Conservation (phyloP, 805 yeast species). For the Wickerhamomyces sydowiorum region DNA sequence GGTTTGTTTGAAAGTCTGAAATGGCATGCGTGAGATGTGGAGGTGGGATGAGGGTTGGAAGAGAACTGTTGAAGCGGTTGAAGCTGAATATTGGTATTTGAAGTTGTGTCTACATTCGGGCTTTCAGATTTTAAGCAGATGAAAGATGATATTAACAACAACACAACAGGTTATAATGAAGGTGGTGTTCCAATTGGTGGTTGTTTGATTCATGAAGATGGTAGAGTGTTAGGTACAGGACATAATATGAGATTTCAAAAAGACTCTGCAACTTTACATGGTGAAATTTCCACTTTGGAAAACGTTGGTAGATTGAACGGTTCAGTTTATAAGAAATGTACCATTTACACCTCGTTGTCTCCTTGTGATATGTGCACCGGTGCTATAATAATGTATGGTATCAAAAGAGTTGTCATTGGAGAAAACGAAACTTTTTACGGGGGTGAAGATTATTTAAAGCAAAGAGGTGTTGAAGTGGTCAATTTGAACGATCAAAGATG, state of each 20-base stretch:
- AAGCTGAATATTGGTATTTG: too few relatives aligned
- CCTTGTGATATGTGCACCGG: slow-evolving; percentile 97
- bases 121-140: not conserved
- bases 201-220: slow-evolving; percentile 66
- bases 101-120: not conserved
- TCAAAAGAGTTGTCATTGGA: slow-evolving; percentile 82
- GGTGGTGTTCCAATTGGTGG: slow-evolving; percentile 95
- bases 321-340: slow-evolving; percentile 70
- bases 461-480: slow-evolving; percentile 69
- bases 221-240: slow-evolving; percentile 79
- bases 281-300: slow-evolving; percentile 85
- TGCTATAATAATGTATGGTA: slow-evolving; percentile 83
- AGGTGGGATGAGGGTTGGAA: too few relatives aligned
- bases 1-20: too few relatives aligned
- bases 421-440: slow-evolving; percentile 82
- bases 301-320: slow-evolving; percentile 89
- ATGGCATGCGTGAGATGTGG: too few relatives aligned
- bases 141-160: not conserved
- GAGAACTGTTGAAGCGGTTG: too few relatives aligned
- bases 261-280: slow-evolving; percentile 79
- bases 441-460: slow-evolving; percentile 67
- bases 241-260: slow-evolving; percentile 90
- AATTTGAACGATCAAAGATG: slow-evolving; percentile 56
- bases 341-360: slow-evolving; percentile 89
- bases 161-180: slow-evolving; percentile 58